Conservation (phyloP, 495 filamentous ascomycete genomes). For the Jackrogersella minutella region DNA sequence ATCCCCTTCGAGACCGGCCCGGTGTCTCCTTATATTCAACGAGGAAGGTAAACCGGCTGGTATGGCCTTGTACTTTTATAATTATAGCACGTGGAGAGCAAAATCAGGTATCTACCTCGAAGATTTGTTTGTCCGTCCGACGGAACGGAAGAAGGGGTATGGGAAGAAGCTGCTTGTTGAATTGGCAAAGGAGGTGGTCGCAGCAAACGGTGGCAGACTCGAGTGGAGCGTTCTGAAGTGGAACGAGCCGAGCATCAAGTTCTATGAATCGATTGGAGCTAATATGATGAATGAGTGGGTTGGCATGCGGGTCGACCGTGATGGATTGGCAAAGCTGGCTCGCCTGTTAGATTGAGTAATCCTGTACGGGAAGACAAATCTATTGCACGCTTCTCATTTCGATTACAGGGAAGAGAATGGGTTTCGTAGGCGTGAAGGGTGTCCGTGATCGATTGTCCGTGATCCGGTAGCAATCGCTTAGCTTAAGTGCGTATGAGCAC, state of each 20-base stretch:
- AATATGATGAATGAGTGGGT: slow-evolving; percentile 85
- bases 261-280: slow-evolving; percentile 88
- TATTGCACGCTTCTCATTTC: neutral
- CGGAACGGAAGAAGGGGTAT: slow-evolving; percentile 77
- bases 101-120: slow-evolving; percentile 92
- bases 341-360: slow-evolving; percentile 46
- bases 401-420: neutral
- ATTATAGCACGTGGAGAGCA: slow-evolving; percentile 81
- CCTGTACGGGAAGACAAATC: neutral
- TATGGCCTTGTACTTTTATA: slow-evolving; percentile 69
- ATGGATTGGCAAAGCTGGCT: slow-evolving; percentile 71
- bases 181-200: slow-evolving; percentile 78
- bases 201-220: slow-evolving; percentile 74
- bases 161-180: slow-evolving; percentile 77
- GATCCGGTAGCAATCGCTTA: neutral
- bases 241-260: slow-evolving; percentile 89
- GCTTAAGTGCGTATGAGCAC: too few relatives aligned
- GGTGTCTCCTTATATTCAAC: slow-evolving; percentile 57
- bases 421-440: too few relatives aligned
- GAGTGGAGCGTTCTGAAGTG: slow-evolving; percentile 94
- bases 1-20: slow-evolving; percentile 51
- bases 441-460: neutral
- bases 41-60: slow-evolving; percentile 54
- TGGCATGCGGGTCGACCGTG: slow-evolving; percentile 85
- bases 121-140: slow-evolving; percentile 83